Percentiles rank a stretch among this genome's conserved stretches.
These are phyloP conservation scores for Suhomyces kilbournensis DNA, from an alignment of 805 yeast genomes.

Conservation along the genomic window DNA sequence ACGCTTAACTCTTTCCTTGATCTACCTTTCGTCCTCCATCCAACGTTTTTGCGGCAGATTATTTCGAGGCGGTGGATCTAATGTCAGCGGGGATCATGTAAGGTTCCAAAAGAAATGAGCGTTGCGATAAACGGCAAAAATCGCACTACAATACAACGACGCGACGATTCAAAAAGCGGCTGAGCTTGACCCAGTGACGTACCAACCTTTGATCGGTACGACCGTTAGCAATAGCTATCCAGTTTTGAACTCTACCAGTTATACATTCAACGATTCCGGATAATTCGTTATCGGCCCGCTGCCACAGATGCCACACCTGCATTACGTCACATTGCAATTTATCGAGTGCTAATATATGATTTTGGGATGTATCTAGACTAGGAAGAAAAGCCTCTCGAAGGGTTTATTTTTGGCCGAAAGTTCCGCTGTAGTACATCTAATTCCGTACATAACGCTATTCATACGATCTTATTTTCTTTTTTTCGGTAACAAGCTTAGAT, in stretches of 20 bases:
- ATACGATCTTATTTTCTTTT: background rate
- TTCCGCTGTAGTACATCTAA: background rate
- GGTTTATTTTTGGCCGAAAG: background rate
- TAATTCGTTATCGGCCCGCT: background rate
- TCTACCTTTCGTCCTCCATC: background rate
- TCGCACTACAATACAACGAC: background rate
- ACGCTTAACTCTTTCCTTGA: too few species aligned
- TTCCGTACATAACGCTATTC: background rate
- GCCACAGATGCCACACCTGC: background rate
- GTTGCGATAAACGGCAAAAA: background rate
- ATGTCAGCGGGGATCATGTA: background rate
- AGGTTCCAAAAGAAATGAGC: background rate
- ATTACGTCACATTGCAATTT: background rate
- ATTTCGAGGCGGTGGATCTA: background rate
- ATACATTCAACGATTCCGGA: background rate
- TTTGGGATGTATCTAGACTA: background rate
- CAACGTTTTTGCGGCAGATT: background rate
- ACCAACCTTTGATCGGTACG: background rate
- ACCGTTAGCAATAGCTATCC: background rate
- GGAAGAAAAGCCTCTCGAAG: background rate
- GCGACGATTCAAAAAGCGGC: background rate
- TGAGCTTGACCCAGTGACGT: background rate
- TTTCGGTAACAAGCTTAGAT: background rate
- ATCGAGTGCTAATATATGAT: background rate
- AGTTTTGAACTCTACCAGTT: background rate